These are phyloP conservation scores for Talaromyces funiculosus DNA, from an alignment of 2,329 filamentous ascomycete species.

Conservation along the genomic window DNA sequence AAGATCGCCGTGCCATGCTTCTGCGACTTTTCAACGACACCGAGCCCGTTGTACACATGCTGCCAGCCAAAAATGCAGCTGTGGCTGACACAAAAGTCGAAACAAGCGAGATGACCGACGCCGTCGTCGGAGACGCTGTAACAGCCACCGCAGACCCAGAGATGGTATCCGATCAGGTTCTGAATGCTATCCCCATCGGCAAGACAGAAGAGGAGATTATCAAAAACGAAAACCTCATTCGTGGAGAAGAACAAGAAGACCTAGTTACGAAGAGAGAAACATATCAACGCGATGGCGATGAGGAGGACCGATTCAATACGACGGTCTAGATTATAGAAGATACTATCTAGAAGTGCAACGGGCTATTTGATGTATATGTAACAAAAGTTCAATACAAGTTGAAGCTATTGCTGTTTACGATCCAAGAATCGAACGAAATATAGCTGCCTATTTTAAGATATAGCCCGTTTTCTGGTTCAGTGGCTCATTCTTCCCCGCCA, in stretches of 20 bases:
- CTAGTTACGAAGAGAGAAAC: constrained; percentile 38
- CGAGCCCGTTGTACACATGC: constrained; percentile 66
- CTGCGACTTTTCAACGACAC: constrained; percentile 86
- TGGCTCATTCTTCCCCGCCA: background rate
- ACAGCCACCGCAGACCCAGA: constrained; percentile 5
- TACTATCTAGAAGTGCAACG: background rate
- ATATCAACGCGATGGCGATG: constrained; percentile 40
- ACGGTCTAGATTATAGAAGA: constrained; percentile 34
- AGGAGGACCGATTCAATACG: constrained; percentile 44
- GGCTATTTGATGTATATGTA: background rate
- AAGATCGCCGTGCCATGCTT: constrained; percentile 88
- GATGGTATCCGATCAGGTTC: constrained; percentile 1
- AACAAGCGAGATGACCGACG: background rate
- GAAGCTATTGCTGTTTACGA: background rate
- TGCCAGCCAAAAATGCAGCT: background rate
- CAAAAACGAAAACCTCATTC: constrained; percentile 33
- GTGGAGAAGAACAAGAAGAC: constrained; percentile 39
- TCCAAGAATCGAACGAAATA: background rate
- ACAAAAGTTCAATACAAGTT: background rate
- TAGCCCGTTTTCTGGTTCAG: background rate
- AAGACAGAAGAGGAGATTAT: constrained; percentile 33
- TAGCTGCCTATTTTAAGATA: background rate
- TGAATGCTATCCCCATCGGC: constrained; percentile 13
- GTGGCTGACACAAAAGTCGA: background rate
- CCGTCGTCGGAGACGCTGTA: background rate